Evolutionary conservation across 2,329 filamentous ascomycete species (phyloP), one percentile per base, ranked within the genome.

Genomic region (Phyllosticta capitalensis): DNA sequence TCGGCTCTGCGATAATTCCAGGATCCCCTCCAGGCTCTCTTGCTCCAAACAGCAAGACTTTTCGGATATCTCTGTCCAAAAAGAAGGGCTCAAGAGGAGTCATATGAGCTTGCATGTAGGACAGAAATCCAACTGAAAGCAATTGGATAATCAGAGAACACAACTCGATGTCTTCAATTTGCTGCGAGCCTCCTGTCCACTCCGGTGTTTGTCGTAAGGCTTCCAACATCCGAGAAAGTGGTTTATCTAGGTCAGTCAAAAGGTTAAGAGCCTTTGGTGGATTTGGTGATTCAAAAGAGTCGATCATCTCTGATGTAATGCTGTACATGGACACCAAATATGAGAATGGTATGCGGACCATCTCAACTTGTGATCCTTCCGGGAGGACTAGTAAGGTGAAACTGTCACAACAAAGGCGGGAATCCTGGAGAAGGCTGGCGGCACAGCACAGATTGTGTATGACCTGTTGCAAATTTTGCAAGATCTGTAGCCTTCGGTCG

Each of bases 31-130:
- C 10, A 6, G 9, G 22, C 9, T 26, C 7, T 17, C 17, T 9
- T 2, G 17, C 2, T 56, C 10, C 54, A 55, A 20, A 24, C n/a
- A 51, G 60, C 28, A 7, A 19, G 9, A 54, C 52, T 21, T 17
- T 38, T 57, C 21, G 26, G 20, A 57, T 50, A 14, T 57, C 26
- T 14, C 26, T 56, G 19, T 62, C 61, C 17, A 60, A 52, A 30
- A 60, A 62, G 20, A 60, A 57, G 1, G 57, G 61, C 19, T 51
- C 53, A 5, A 62, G 22, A 14, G 48, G 21, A 10, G 22, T 57
- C 5, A 60, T 19, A 50, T 62, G 61, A 38, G 61, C 61, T 19
- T 62, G 61, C 24, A 3, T 58, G 33, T 60, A 62, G 1, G 56
- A 60, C 9, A 62, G 33, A 55, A 62, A 55, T 6, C 49, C 57